Conservation (phyloP, 2,329 filamentous ascomycete genomes). For the Diaporthe citri region DNA sequence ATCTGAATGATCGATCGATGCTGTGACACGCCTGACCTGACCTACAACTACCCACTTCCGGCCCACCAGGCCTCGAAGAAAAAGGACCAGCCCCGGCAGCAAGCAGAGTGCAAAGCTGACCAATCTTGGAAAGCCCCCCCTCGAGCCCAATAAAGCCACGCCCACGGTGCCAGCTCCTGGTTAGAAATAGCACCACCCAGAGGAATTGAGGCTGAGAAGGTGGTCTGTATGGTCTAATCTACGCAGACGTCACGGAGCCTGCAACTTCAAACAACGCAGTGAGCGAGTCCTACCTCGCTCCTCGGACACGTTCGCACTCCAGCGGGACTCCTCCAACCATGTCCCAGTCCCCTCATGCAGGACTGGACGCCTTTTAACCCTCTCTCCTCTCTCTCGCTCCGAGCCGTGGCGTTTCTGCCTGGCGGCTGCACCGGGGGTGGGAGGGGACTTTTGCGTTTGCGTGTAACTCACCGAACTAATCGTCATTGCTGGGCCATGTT, state of each 20-base stretch:
- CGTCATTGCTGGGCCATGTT: neutral
- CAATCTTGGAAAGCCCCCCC: neutral
- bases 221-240: neutral
- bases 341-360: neutral
- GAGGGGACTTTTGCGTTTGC: neutral
- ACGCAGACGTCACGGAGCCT: neutral
- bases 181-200: neutral
- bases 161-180: neutral
- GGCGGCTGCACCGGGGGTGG: neutral
- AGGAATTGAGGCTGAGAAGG: neutral
- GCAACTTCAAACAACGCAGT: neutral
- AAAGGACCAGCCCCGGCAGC: neutral
- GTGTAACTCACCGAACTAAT: neutral
- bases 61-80: no score
- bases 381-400: neutral
- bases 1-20: neutral
- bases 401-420: conserved; percentile 3
- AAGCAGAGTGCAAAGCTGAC: neutral
- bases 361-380: neutral
- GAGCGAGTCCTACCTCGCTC: neutral
- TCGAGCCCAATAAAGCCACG: neutral
- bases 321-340: neutral
- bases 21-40: neutral
- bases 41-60: neutral
- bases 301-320: neutral